phyloP scores from a whole-genome alignment of 208 protist species.

The Leptomonas seymouri region DNA sequence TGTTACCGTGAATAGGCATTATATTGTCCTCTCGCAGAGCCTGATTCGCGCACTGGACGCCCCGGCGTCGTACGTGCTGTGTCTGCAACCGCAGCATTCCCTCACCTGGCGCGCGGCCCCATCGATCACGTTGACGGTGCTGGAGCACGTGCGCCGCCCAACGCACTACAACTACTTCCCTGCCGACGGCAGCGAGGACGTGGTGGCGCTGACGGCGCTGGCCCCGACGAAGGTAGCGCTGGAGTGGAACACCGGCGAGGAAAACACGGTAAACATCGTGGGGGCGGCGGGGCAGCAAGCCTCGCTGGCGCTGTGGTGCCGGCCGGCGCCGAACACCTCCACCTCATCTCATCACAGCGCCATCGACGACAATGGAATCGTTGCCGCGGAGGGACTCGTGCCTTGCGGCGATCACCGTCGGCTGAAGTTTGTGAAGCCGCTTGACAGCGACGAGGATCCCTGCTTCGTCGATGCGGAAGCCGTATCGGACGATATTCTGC shows the following conservation, averaged over 20 bases:
- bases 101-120: constrained; percentile 52
- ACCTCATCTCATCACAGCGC: background rate
- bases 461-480: constrained; percentile 71
- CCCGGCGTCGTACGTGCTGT: constrained; percentile 53
- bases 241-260: constrained; percentile 44
- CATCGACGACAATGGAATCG: background rate
- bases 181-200: constrained; percentile 63
- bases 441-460: constrained; percentile 64
- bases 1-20: constrained; percentile 25
- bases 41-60: constrained; percentile 48
- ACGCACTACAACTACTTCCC: constrained; percentile 66
- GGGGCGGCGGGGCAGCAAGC: constrained; percentile 57
- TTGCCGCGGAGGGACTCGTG: constrained; percentile 29
- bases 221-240: constrained; percentile 71
- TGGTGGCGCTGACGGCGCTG: constrained; percentile 45
- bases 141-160: constrained; percentile 43
- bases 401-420: constrained; percentile 60
- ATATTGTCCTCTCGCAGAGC: constrained; percentile 55
- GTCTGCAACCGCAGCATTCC: constrained; percentile 62
- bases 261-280: constrained; percentile 59
- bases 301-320: constrained; percentile 58
- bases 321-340: constrained; percentile 9
- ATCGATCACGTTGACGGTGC: constrained; percentile 43
- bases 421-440: constrained; percentile 71
- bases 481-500: constrained; percentile 32